phyloP scores from a whole-genome alignment of 148 eudicot genomes.

The Spergularia bocconei region DNA sequence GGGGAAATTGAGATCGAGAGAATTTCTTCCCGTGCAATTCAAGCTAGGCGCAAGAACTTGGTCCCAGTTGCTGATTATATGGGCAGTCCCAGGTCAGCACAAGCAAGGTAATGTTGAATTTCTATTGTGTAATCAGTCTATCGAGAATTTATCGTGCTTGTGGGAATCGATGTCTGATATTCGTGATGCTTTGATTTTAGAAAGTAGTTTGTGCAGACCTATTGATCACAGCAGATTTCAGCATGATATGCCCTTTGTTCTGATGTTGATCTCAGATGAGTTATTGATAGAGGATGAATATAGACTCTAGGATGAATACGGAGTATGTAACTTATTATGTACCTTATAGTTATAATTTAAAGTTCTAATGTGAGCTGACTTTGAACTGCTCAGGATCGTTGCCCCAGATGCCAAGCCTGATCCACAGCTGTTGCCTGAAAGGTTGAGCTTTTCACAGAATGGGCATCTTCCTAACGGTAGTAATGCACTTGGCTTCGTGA shows the following conservation, averaged over 20 bases:
- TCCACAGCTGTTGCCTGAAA: slow-evolving; percentile 28
- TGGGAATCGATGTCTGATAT: neutral
- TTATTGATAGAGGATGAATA: no score
- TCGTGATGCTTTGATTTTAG: neutral
- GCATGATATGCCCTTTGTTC: neutral
- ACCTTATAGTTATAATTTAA: neutral
- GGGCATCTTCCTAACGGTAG: slow-evolving; percentile 24
- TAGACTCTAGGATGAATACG: no score
- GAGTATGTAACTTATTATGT: no score
- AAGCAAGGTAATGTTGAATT: slow-evolving; percentile 39
- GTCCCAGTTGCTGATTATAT: slow-evolving; percentile 65
- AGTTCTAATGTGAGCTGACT: neutral
- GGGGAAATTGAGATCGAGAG: slow-evolving; percentile 79
- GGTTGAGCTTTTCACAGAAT: slow-evolving; percentile 30
- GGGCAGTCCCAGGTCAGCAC: slow-evolving; percentile 42
- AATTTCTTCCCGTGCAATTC: slow-evolving; percentile 46
- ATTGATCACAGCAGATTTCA: no score
- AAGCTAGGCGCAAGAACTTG: slow-evolving; percentile 55
- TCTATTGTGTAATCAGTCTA: neutral
- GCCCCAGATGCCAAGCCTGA: slow-evolving; percentile 26
- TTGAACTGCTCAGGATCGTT: slow-evolving; percentile 32
- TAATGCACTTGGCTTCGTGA: slow-evolving; percentile 31
- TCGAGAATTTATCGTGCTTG: neutral
- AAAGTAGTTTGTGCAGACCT: no score
- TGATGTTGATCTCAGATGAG: neutral